phyloP scores from a whole-genome alignment of 2,329 filamentous ascomycete genomes.

The Alternaria arborescens region DNA sequence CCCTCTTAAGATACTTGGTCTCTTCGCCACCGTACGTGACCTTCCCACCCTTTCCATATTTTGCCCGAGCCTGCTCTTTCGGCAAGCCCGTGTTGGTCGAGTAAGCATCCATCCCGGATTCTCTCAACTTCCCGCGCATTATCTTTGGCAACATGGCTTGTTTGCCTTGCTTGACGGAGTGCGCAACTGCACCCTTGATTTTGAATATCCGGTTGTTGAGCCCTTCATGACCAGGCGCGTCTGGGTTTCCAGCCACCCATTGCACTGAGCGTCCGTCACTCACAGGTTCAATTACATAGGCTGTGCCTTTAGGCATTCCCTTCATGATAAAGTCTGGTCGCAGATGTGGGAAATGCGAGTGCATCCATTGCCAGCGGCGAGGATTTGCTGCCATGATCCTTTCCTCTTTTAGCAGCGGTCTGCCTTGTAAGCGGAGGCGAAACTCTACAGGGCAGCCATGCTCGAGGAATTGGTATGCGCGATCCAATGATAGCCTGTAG shows the following conservation, averaged over 20 bases:
- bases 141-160: slow-evolving; percentile 21
- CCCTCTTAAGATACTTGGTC: slow-evolving; percentile 6
- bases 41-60: neutral
- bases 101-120: slow-evolving; percentile 9
- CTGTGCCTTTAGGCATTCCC: slow-evolving; percentile 37
- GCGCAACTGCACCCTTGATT: slow-evolving; percentile 24
- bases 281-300: slow-evolving; percentile 31
- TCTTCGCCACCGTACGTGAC: slow-evolving; percentile 10
- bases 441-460: slow-evolving; percentile 36
- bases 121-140: slow-evolving; percentile 12
- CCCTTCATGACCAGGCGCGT: neutral
- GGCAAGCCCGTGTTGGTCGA: slow-evolving; percentile 15
- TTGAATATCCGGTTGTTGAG: slow-evolving; percentile 21
- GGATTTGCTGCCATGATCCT: neutral
- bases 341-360: slow-evolving; percentile 40
- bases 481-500: slow-evolving; percentile 24
- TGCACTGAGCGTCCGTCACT: slow-evolving; percentile 32
- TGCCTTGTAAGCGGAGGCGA: slow-evolving; percentile 17
- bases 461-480: slow-evolving; percentile 37
- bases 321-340: slow-evolving; percentile 44
- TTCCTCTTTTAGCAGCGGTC: slow-evolving; percentile 7
- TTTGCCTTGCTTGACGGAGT: slow-evolving; percentile 15
- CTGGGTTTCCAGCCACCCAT: slow-evolving; percentile 31
- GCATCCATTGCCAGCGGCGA: slow-evolving; percentile 31
- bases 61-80: slow-evolving; percentile 1